Evolutionary conservation across 257 asterid genomes (phyloP), one percentile per base, ranked within the genome.

Genomic region (Eustoma russellianum): DNA sequence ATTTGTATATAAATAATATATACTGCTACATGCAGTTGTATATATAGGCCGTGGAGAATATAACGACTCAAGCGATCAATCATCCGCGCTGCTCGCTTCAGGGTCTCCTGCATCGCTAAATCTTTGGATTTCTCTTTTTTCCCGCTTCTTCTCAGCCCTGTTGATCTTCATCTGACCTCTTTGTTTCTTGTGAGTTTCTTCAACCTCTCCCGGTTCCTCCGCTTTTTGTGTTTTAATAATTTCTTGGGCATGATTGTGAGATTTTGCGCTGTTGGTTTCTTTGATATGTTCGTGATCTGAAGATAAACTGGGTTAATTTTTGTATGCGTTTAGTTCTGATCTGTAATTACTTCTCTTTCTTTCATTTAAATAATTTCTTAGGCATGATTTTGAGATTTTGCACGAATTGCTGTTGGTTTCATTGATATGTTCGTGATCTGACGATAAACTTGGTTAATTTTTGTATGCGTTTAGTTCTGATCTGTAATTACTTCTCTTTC

Each of bases 101-200:
- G 38, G 35, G 51, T 55, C 59, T 67, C 62, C 55, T 50, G 30
- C 52, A 38, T 60, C 60, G 5, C 57, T 51, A 35, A 43, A 41
- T 17, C 16, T 28, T 14, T 60, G 5, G 41, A 64, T 49, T 52
- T 41, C 28, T 35, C 56, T 40, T 18, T 24, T 4, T 19, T 16
- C 41, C n/a, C 48, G 55, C 35, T 38, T 1, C 9, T 38, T 38
- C 56, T 15, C 64, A 33, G 17, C 48, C 52, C 7, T 57, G 45
- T 64, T 59, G 64, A 64, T 49, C 63, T 52, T 65, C 59, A 64
- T 60, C 64, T 51, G 57, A 51, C 30, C 30, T 60, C 56, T 55
- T 44, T 41, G 12, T 13, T 11, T 38, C 51, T 33, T 52, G 77
- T 71, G 61, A 70, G 76, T 65, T 52, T 56, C n/a, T 46, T 50